Percentiles rank a stretch among this genome's conserved stretches.
These are phyloP conservation scores for Penicillium nucicola DNA, from an alignment of 495 filamentous ascomycete genomes.

Conservation along the genomic window DNA sequence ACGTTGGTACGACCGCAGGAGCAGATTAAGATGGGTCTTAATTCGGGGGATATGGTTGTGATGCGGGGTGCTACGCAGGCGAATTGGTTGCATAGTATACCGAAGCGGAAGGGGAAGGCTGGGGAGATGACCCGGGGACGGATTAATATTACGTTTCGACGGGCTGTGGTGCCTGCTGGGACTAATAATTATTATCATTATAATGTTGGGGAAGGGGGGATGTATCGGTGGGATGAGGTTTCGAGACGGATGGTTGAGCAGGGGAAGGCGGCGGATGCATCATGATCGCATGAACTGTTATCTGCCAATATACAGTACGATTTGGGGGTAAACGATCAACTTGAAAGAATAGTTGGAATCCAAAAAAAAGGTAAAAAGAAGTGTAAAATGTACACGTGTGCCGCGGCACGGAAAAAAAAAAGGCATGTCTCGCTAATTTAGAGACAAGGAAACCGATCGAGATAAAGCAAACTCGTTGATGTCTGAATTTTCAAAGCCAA, in stretches of 20 bases:
- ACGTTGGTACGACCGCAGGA: neutral
- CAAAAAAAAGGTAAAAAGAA: neutral
- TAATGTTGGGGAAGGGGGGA: slow-evolving; percentile 65
- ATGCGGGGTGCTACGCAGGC: slow-evolving; percentile 68
- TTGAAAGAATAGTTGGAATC: too few relatives aligned
- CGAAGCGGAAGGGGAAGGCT: slow-evolving; percentile 57
- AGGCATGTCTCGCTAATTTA: neutral
- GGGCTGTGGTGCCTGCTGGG: slow-evolving; percentile 58
- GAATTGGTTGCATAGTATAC: slow-evolving; percentile 72
- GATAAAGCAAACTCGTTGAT: neutral
- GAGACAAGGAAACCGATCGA: neutral
- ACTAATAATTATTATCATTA: slow-evolving; percentile 74
- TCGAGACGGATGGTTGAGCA: slow-evolving; percentile 49
- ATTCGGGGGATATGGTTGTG: slow-evolving; percentile 67
- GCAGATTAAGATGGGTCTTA: slow-evolving; percentile 58
- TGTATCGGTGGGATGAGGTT: slow-evolving; percentile 59
- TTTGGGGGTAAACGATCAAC: too few relatives aligned
- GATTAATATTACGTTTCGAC: slow-evolving; percentile 74
- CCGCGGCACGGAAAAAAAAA: neutral
- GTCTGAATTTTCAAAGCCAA: neutral
- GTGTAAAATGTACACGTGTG: slow-evolving; percentile 5
- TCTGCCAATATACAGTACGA: too few relatives aligned
- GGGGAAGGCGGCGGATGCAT: neutral
- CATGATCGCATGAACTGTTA: too few relatives aligned
- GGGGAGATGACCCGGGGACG: slow-evolving; percentile 51